phyloP scores from a whole-genome alignment of 805 yeast genomes.

The Candida argentea region DNA sequence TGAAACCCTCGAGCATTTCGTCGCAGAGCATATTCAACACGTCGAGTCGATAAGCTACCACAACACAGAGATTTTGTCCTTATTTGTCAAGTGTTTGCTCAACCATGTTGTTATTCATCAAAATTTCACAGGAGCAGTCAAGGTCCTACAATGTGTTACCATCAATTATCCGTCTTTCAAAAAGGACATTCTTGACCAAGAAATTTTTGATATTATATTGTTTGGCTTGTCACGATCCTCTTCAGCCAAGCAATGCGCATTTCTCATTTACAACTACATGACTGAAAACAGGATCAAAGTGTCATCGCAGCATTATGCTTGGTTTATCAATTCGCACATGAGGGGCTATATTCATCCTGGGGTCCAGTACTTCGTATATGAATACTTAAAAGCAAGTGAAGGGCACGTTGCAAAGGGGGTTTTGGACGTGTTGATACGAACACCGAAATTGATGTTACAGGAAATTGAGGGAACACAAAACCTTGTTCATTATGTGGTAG shows the following conservation, averaged over 20 bases:
- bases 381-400: conserved; percentile 10
- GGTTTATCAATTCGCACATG: conserved; percentile 15
- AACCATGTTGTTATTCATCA: conserved; percentile 25
- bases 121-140: conserved; percentile 22
- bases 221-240: conserved; percentile 17
- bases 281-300: conserved; percentile 4
- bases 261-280: conserved; percentile 14
- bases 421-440: conserved; percentile 5
- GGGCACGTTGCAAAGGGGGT: conserved; percentile 5
- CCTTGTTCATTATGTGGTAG: too few species aligned
- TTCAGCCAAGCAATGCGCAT: conserved; percentile 18
- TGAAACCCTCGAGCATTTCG: conserved; percentile 13
- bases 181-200: conserved; percentile 11
- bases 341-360: conserved; percentile 15
- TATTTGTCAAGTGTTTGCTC: conserved; percentile 26
- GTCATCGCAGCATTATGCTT: conserved; percentile 10
- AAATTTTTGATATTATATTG: conserved; percentile 21
- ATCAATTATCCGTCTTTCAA: conserved; percentile 8
- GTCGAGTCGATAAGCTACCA: conserved; percentile 11
- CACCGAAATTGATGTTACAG: conserved; percentile 8
- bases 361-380: conserved; percentile 14
- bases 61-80: too few species aligned
- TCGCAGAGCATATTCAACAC: conserved; percentile 12
- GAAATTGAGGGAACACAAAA: conserved; percentile 6
- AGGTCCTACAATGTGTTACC: conserved; percentile 10